Evolutionary conservation across 495 filamentous ascomycete species (phyloP).

Genomic region (Podospora pseudopauciseta): DNA sequence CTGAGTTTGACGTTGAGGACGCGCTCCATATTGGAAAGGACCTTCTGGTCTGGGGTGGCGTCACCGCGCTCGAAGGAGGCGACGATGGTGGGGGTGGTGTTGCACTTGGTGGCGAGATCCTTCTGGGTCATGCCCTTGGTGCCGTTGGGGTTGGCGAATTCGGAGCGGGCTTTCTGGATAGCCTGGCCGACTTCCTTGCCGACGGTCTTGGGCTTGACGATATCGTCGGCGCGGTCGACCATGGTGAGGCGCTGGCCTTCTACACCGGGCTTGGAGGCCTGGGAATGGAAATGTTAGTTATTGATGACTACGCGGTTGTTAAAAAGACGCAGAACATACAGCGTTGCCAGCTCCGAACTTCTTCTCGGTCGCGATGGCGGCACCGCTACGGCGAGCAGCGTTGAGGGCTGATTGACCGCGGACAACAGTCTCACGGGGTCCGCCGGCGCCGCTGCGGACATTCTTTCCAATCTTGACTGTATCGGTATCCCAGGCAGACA

Average conservation of each 20-base stretch:
- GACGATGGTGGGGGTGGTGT: slow-evolving; percentile 74
- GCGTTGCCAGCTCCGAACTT: slow-evolving; percentile 73
- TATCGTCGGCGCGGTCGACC: slow-evolving; percentile 96
- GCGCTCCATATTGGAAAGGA: slow-evolving; percentile 74
- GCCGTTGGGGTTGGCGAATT: slow-evolving; percentile 52
- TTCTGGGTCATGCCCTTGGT: slow-evolving; percentile 85
- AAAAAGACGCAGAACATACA: slow-evolving; percentile 51
- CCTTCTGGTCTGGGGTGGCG: slow-evolving; percentile 80
- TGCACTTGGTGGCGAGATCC: slow-evolving; percentile 91
- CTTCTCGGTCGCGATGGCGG: slow-evolving; percentile 84
- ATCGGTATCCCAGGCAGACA: slow-evolving; percentile 68
- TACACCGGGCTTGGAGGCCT: slow-evolving; percentile 56
- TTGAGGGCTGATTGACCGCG: slow-evolving; percentile 84
- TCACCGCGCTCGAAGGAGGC: slow-evolving; percentile 83
- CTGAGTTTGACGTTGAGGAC: slow-evolving; percentile 82
- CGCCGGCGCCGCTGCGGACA: slow-evolving; percentile 57
- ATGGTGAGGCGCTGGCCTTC: slow-evolving; percentile 97
- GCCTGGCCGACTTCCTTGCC: slow-evolving; percentile 74
- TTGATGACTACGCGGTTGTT: background rate
- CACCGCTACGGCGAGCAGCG: slow-evolving; percentile 77
- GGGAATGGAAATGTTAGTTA: slow-evolving; percentile 3
- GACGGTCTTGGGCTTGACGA: slow-evolving; percentile 91
- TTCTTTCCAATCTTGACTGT: slow-evolving; percentile 93
- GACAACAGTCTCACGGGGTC: slow-evolving; percentile 77
- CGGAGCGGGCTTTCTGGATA: slow-evolving; percentile 68